A percentile compares a stretch with the other conserved stretches of the same genome.
phyloP scores from a whole-genome alignment of 2,329 filamentous ascomycete species.

The Fusarium foetens region DNA sequence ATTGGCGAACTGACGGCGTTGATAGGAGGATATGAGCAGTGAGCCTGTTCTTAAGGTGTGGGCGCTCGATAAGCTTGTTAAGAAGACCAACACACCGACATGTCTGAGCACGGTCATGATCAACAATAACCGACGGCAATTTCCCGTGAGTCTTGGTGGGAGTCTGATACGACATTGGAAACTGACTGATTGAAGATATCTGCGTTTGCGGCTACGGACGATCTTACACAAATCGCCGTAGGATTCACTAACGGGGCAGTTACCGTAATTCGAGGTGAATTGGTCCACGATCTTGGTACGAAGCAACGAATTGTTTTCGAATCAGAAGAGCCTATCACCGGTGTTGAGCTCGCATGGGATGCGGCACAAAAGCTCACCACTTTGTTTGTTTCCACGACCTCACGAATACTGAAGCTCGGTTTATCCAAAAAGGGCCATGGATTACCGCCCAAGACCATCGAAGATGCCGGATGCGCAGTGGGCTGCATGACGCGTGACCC shows the following conservation, averaged over 20 bases:
- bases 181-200: constrained; percentile 68
- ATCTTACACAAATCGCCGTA: constrained; percentile 91
- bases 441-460: constrained; percentile 85
- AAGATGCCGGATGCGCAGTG: constrained; percentile 90
- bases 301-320: constrained; percentile 96
- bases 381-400: constrained; percentile 92
- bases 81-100: constrained; percentile 89
- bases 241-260: constrained; percentile 97
- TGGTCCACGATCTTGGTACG: constrained; percentile 94
- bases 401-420: constrained; percentile 83
- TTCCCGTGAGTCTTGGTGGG: constrained; percentile 70
- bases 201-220: constrained; percentile 86
- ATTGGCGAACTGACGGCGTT: constrained; percentile 4
- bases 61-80: constrained; percentile 92
- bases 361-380: constrained; percentile 67
- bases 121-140: constrained; percentile 90
- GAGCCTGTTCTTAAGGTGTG: constrained; percentile 97
- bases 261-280: constrained; percentile 89
- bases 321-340: constrained; percentile 95
- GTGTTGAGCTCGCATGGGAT: constrained; percentile 78
- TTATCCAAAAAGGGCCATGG: constrained; percentile 91
- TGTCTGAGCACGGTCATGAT: constrained; percentile 88
- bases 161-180: fast-evolving
- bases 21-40: constrained; percentile 82
- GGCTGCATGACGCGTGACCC: constrained; percentile 93